Percentiles rank a stretch among this genome's conserved stretches.
These are phyloP conservation scores for Sphaerulina musiva DNA, from an alignment of 2,329 filamentous ascomycete genomes.

Conservation along the genomic window DNA sequence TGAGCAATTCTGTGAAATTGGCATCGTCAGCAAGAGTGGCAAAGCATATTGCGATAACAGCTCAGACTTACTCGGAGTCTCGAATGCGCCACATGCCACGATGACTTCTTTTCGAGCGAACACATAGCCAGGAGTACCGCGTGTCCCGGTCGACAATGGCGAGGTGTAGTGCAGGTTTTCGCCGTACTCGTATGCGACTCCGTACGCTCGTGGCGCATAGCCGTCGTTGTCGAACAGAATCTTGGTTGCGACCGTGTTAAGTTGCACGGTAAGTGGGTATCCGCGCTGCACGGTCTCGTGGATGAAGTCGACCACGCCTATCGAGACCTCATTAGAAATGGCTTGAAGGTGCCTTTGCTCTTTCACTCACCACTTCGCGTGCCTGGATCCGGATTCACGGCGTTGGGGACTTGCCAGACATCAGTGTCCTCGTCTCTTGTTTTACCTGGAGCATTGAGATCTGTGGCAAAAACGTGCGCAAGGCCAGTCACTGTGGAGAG, in stretches of 20 bases:
- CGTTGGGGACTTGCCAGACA: conserved; percentile 8
- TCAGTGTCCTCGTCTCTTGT: conserved; percentile 35
- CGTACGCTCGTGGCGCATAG: conserved; percentile 42
- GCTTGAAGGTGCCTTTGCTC: background rate
- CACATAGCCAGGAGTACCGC: conserved; percentile 37
- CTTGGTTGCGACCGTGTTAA: conserved; percentile 59
- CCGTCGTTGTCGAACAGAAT: conserved; percentile 55
- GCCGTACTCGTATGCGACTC: conserved; percentile 38
- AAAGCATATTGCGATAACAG: background rate
- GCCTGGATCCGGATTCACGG: conserved; percentile 1
- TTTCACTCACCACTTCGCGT: conserved; percentile 12
- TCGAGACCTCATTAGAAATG: conserved; percentile 35
- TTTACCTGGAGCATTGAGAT: conserved; percentile 32
- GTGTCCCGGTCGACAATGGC: conserved; percentile 29
- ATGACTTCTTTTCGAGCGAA: conserved; percentile 41
- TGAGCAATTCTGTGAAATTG: conserved; percentile 45
- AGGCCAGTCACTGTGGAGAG: conserved; percentile 39
- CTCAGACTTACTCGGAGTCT: conserved; percentile 44
- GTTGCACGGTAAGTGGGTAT: conserved; percentile 49
- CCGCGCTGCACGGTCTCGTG: conserved; percentile 45
- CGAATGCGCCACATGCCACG: conserved; percentile 46
- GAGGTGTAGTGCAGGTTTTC: conserved; percentile 34
- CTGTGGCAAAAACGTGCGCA: conserved; percentile 42
- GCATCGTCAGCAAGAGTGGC: background rate
- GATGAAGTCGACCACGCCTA: conserved; percentile 55